Percentiles rank a stretch among this genome's conserved stretches.
Conservation (phyloP, 257 asterid genomes). For the Verbascum thapsus region DNA sequence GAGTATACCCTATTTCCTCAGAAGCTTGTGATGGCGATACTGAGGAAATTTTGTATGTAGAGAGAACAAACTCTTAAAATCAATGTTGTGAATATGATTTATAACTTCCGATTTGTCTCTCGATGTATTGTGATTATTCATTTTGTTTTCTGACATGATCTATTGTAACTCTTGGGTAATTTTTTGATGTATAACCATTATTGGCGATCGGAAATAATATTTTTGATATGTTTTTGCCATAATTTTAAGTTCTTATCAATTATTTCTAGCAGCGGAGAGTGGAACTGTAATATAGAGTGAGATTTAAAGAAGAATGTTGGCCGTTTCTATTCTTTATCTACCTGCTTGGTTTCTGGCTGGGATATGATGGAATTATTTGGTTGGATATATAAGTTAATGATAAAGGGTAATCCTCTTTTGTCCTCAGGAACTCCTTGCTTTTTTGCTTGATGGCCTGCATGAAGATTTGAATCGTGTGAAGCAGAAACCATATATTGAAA, state of each 20-base stretch:
- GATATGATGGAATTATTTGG: constrained; percentile 13
- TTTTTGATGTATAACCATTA: neutral
- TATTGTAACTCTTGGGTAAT: constrained; percentile 9
- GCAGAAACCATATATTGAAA: constrained; percentile 88
- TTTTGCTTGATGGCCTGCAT: constrained; percentile 93
- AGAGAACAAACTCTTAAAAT: neutral
- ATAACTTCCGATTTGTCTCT: constrained; percentile 5
- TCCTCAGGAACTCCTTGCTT: constrained; percentile 92
- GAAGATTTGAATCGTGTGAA: constrained; percentile 97
- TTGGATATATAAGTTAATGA: neutral
- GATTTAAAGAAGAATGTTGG: neutral
- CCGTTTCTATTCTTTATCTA: constrained; percentile 1
- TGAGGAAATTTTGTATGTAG: neutral
- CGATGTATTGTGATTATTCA: neutral
- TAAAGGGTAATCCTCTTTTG: constrained; percentile 27
- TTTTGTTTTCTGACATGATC: neutral
- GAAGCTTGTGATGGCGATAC: neutral
- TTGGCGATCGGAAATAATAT: neutral
- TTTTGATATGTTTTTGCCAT: neutral
- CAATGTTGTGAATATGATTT: constrained; percentile 5
- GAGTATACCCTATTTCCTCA: neutral
- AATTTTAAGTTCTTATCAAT: neutral
- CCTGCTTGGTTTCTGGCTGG: constrained; percentile 19
- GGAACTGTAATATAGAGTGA: constrained; percentile 6
- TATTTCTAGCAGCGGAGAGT: neutral